Conservation (phyloP, 371 early-diverging fungal genomes). For the Apophysomyces elegans region DNA sequence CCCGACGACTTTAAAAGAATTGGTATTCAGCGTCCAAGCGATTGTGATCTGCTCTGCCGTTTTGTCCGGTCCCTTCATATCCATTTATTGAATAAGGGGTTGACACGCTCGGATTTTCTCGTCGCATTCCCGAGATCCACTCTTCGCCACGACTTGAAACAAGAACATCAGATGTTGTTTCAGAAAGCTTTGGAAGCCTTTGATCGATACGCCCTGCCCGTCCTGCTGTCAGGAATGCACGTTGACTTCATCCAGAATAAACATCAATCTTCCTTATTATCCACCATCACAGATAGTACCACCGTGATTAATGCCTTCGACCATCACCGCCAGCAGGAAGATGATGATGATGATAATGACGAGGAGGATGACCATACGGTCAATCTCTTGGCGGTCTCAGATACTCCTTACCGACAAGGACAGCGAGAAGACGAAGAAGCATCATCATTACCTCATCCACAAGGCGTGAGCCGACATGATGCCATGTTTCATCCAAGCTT, state of each 20-base stretch:
- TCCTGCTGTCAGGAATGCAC: background rate
- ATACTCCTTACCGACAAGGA: no score
- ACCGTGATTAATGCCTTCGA: background rate
- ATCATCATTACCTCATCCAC: no score
- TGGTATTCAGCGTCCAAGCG: slow-evolving; percentile 32
- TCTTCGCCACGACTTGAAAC: slow-evolving; percentile 9
- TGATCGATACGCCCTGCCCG: slow-evolving; percentile 30
- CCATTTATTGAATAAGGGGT: slow-evolving; percentile 31
- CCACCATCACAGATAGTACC: slow-evolving; percentile 11
- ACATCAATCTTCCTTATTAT: slow-evolving; percentile 1
- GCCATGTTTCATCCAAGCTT: no score
- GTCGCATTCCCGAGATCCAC: background rate
- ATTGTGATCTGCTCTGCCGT: slow-evolving; percentile 26
- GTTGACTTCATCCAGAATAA: background rate
- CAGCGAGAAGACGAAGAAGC: no score
- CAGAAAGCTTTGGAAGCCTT: slow-evolving; percentile 30
- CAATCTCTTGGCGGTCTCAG: no score
- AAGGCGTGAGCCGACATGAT: no score
- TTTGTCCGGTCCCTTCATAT: slow-evolving; percentile 29
- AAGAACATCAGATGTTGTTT: slow-evolving; percentile 20
- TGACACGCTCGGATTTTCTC: background rate
- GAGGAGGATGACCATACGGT: no score
- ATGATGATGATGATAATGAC: no score
- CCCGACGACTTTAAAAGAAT: slow-evolving; percentile 29
- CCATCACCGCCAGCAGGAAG: no score